Evolutionary conservation across 176 grass and related monocot species (phyloP), one percentile per base, ranked within the genome.

Genomic region (Olyra latifolia): DNA sequence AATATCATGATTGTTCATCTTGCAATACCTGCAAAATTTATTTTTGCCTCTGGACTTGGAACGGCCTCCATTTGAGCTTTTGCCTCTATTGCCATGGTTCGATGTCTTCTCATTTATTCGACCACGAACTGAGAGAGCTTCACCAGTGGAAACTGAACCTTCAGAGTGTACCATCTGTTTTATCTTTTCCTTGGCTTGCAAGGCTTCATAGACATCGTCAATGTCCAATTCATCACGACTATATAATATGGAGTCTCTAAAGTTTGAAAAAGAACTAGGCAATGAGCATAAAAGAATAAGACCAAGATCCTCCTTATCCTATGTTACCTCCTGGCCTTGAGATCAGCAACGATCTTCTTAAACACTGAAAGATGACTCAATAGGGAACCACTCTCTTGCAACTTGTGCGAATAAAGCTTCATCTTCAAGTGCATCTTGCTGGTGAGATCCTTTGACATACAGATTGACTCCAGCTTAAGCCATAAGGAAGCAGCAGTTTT

Each of bases 221-320:
- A 55, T 4, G 6, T 6, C 38, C 41, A 20, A 28, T 40, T 4
- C 14, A 54, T 84, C 44, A 62, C 16, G 19, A 14, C 71, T 72
- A 7, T 44, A 67, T 30, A 68, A 61, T 2, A 76, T 17, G 0
- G 59, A 67, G 16, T 65, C 62, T 41, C 8, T 3, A 0, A 84
- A 76, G 8, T 75, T 22, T 15, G 11, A 7, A 64, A 52, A 75
- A 0, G 69, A 63, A 28, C 39, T 30, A 16, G 71, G 43, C 4
- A 74, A 0, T 0, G 7, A 76, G 2, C 28, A 74, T 20, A 86
- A 80, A 0, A 75, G 28, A 4, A 81, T 17, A 23, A 87, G 12
- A 30, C 32, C 32, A 4, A 80, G 4, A 58, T 81, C 69, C 3
- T 87, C 69, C 39, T 81, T 47, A 1, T 83, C 73, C 39, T 62